Percentiles rank a stretch among this genome's conserved stretches.
Evolutionary conservation across 1,284 basidiomycete genomes (phyloP).

Genomic region (Ustilago tritici): DNA sequence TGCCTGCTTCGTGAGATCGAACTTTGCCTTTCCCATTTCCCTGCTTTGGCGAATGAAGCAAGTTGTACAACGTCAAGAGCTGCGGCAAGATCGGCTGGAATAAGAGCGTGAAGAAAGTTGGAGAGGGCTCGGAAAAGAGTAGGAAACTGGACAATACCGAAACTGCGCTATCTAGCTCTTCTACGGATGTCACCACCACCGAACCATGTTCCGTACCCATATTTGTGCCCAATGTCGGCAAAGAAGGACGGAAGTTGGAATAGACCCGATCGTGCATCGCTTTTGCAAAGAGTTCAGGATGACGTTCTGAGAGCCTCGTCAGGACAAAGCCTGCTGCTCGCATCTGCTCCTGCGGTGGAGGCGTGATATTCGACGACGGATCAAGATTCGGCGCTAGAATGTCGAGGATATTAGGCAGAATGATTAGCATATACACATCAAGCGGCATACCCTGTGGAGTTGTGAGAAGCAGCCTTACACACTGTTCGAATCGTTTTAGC

Average conservation of each 20-base stretch:
- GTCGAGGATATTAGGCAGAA: slow-evolving; percentile 48
- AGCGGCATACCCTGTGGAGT: slow-evolving; percentile 52
- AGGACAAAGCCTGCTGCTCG: slow-evolving; percentile 58
- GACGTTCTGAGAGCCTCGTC: slow-evolving; percentile 49
- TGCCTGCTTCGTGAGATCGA: slow-evolving; percentile 19
- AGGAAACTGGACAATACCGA: slow-evolving; percentile 48
- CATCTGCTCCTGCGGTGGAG: slow-evolving; percentile 53
- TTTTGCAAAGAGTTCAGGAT: slow-evolving; percentile 21
- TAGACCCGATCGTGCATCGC: slow-evolving; percentile 36
- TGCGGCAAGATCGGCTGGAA: slow-evolving; percentile 47
- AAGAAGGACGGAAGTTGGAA: slow-evolving; percentile 23
- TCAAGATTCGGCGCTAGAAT: slow-evolving; percentile 50
- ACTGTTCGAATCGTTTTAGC: slow-evolving; percentile 42
- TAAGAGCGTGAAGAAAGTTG: slow-evolving; percentile 53
- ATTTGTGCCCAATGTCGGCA: background rate
- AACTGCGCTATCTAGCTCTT: slow-evolving; percentile 27
- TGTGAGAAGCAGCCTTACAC: slow-evolving; percentile 47
- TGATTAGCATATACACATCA: slow-evolving; percentile 37
- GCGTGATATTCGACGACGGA: slow-evolving; percentile 28
- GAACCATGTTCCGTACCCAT: background rate
- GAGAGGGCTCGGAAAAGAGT: slow-evolving; percentile 61
- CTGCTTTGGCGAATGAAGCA: slow-evolving; percentile 7
- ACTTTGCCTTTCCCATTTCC: slow-evolving; percentile 32
- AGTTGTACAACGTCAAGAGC: slow-evolving; percentile 54
- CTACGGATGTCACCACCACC: slow-evolving; percentile 12